Evolutionary conservation across 768 basidiomycete species (phyloP).

Genomic region (Lactifluus echinatus): DNA sequence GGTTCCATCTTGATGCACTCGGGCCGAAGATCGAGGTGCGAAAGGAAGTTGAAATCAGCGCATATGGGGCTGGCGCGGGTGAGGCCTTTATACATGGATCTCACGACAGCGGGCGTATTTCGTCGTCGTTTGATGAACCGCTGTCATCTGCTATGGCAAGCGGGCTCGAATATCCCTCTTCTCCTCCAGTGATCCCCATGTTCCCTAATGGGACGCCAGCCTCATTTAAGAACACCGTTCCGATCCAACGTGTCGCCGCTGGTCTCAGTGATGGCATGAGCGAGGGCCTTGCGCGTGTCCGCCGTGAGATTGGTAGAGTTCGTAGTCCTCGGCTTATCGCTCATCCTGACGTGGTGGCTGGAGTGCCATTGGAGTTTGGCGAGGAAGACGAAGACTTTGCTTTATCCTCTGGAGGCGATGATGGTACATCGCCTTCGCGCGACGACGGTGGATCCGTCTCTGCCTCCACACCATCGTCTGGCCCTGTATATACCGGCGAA

Average conservation of each 20-base stretch:
- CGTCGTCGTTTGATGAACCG: slow-evolving; percentile 70
- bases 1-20: slow-evolving; percentile 49
- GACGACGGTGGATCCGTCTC: slow-evolving; percentile 28
- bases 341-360: slow-evolving; percentile 23
- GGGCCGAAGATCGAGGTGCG: slow-evolving; percentile 61
- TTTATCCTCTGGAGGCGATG: slow-evolving; percentile 18
- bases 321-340: slow-evolving; percentile 36
- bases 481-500: slow-evolving; percentile 23
- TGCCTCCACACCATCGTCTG: slow-evolving; percentile 35
- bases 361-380: slow-evolving; percentile 51
- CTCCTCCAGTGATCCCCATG: slow-evolving; percentile 56
- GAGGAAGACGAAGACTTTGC: slow-evolving; percentile 62
- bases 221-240: slow-evolving; percentile 40
- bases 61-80: slow-evolving; percentile 33
- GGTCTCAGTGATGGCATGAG: slow-evolving; percentile 48
- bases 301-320: slow-evolving; percentile 46
- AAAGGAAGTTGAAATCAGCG: slow-evolving; percentile 58
- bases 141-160: slow-evolving; percentile 65
- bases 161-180: slow-evolving; percentile 43
- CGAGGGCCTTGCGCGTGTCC: slow-evolving; percentile 51
- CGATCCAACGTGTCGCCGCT: slow-evolving; percentile 44
- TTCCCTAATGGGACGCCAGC: slow-evolving; percentile 60
- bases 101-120: slow-evolving; percentile 35
- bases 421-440: slow-evolving; percentile 21
- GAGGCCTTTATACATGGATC: slow-evolving; percentile 51